Evolutionary conservation across 2,329 filamentous ascomycete species (phyloP).

Genomic region (Gnomoniopsis smithogilvyi): DNA sequence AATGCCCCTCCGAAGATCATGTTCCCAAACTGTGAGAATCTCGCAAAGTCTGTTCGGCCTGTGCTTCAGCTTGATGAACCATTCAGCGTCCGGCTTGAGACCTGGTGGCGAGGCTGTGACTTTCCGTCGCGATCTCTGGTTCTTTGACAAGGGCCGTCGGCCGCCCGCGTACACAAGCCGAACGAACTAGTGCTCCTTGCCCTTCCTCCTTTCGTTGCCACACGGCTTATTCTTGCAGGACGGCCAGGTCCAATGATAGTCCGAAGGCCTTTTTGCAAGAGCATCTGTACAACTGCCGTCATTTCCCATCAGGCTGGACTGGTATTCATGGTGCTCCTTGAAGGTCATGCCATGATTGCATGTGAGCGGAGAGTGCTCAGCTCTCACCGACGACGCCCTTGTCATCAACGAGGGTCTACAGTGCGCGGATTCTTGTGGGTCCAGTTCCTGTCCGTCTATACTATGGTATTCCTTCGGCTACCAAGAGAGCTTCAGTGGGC

Average conservation of each 20-base stretch:
- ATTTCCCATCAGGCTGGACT: not conserved
- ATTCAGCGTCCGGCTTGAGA: not conserved
- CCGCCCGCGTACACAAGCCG: not conserved
- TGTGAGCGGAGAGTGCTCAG: not conserved
- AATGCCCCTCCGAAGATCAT: not conserved
- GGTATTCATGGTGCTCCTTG: not conserved
- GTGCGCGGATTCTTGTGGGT: too few species aligned
- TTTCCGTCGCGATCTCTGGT: not conserved
- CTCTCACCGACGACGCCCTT: not conserved
- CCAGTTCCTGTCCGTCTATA: too few species aligned
- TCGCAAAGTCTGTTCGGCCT: not conserved
- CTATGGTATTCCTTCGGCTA: not conserved
- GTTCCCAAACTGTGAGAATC: not conserved
- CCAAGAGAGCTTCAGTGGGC: not conserved
- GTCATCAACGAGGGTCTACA: not conserved
- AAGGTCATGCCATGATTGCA: not conserved
- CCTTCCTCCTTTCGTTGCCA: not conserved
- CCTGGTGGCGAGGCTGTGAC: not conserved
- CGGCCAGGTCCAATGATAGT: not conserved
- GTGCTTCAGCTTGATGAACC: not conserved
- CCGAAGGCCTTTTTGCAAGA: not conserved
- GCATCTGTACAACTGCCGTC: not conserved
- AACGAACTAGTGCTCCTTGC: not conserved
- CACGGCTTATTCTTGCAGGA: not conserved
- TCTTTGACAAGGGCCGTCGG: not conserved